phyloP scores from a whole-genome alignment of 495 filamentous ascomycete species.

The Lepraria neglecta region DNA sequence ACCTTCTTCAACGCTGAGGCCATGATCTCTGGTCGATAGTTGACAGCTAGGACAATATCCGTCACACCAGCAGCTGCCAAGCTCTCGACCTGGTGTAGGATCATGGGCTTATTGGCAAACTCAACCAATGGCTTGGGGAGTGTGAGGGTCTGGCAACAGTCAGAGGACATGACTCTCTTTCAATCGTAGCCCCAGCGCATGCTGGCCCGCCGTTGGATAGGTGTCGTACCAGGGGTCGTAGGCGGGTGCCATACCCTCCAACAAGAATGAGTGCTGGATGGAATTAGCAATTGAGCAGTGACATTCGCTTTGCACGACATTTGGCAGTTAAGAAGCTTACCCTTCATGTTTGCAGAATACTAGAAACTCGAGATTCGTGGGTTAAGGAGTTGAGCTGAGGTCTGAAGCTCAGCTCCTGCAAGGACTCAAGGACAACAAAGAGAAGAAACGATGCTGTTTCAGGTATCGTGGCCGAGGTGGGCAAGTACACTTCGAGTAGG shows the following conservation, averaged over 20 bases:
- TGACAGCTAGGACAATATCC: slow-evolving; percentile 96
- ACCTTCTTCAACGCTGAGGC: slow-evolving; percentile 64
- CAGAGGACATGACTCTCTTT: slow-evolving; percentile 16
- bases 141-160: slow-evolving; percentile 69
- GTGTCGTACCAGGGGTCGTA: slow-evolving; percentile 85
- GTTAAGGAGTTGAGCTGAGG: not conserved
- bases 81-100: slow-evolving; percentile 94
- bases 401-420: not conserved
- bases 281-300: slow-evolving; percentile 1
- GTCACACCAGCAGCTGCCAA: slow-evolving; percentile 93
- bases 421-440: not conserved
- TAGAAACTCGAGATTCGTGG: not conserved
- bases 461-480: not conserved
- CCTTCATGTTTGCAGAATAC: slow-evolving; percentile 13
- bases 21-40: slow-evolving; percentile 98
- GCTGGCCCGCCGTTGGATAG: slow-evolving; percentile 23
- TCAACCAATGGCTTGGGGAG: slow-evolving; percentile 97
- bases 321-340: not conserved
- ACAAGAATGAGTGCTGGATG: slow-evolving; percentile 92
- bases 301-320: not conserved
- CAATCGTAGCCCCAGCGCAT: not conserved
- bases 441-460: too few species aligned
- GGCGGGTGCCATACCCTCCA: slow-evolving; percentile 96
- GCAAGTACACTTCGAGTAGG: not conserved
- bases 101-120: slow-evolving; percentile 98